Percentiles rank a stretch among this genome's conserved stretches.
Evolutionary conservation across 148 eudicot species (phyloP).

Genomic region (Rhododendron henanense): DNA sequence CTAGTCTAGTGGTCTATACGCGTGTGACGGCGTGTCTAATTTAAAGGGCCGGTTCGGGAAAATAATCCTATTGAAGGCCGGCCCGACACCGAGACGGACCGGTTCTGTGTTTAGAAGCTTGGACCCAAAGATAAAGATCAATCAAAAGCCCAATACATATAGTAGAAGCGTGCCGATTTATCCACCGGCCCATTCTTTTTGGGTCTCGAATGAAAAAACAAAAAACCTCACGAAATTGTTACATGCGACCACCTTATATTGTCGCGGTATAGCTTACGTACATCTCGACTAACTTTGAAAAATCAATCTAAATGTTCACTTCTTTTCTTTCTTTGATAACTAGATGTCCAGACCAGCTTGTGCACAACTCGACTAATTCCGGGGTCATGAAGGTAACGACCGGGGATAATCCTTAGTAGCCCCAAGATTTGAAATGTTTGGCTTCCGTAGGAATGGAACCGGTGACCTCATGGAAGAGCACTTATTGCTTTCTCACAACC

Average conservation of each 20-base stretch:
- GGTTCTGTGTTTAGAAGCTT: neutral
- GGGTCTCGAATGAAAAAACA: neutral
- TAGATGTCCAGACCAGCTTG: too few species aligned
- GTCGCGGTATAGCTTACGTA: too few species aligned
- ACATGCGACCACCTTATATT: neutral
- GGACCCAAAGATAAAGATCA: neutral
- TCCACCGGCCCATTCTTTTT: neutral
- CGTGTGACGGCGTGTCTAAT: too few species aligned
- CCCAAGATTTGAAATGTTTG: too few species aligned
- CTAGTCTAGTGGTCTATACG: neutral
- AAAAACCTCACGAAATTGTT: neutral
- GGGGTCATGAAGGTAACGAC: fast-evolving
- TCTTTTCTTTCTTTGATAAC: too few species aligned
- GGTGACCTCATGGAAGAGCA: too few species aligned
- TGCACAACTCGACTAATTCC: too few species aligned
- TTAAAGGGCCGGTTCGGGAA: neutral
- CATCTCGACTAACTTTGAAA: too few species aligned
- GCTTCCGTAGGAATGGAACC: too few species aligned
- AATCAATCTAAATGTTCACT: too few species aligned
- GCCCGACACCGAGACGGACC: neutral
- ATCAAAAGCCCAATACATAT: neutral
- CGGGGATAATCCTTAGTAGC: too few species aligned
- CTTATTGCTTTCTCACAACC: too few species aligned
- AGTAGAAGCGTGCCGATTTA: neutral
- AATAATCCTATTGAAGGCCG: neutral